These are phyloP conservation scores for Cladophialophora exuberans DNA, from an alignment of 2,329 filamentous ascomycete genomes.

Conservation along the genomic window DNA sequence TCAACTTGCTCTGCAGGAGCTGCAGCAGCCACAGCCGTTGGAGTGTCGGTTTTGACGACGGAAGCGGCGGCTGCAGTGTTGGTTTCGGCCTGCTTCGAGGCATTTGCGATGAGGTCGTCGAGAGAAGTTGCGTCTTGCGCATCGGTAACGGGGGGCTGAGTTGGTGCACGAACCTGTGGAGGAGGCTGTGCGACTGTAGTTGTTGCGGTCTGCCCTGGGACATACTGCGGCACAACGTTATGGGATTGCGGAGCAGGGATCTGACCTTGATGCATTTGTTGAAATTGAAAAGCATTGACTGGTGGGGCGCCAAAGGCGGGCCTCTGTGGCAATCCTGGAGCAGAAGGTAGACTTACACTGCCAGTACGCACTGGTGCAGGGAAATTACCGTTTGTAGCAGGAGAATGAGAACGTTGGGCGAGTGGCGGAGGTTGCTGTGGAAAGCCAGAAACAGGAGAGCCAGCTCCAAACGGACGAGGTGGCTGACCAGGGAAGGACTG, in stretches of 20 bases:
- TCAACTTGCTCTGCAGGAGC: conserved; percentile 50
- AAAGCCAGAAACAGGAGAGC: conserved; percentile 46
- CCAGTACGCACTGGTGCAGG: conserved; percentile 48
- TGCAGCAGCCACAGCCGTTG: conserved; percentile 28
- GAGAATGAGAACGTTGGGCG: conserved; percentile 43
- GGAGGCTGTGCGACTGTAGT: conserved; percentile 20
- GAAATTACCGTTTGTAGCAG: conserved; percentile 32
- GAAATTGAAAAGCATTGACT: conserved; percentile 58
- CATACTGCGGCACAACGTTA: conserved; percentile 28
- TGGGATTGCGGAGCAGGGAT: conserved; percentile 42
- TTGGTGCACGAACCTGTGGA: conserved; percentile 24
- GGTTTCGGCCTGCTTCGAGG: conserved; percentile 49
- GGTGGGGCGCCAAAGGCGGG: conserved; percentile 60
- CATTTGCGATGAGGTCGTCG: conserved; percentile 56
- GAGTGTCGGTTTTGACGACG: conserved; percentile 22
- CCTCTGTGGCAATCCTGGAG: conserved; percentile 63
- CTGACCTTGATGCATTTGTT: conserved; percentile 60
- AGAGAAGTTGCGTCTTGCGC: conserved; percentile 48
- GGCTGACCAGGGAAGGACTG: conserved; percentile 42
- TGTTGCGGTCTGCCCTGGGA: conserved; percentile 20
- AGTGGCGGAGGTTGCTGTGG: conserved; percentile 47
- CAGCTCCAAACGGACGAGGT: conserved; percentile 44
- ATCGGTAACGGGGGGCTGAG: conserved; percentile 12
- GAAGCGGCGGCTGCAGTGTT: conserved; percentile 37
- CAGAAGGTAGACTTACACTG: conserved; percentile 58